A percentile compares a stretch with the other conserved stretches of the same genome.
phyloP scores from a whole-genome alignment of 139 green algal species.

The Chlorella sorokiniana region DNA sequence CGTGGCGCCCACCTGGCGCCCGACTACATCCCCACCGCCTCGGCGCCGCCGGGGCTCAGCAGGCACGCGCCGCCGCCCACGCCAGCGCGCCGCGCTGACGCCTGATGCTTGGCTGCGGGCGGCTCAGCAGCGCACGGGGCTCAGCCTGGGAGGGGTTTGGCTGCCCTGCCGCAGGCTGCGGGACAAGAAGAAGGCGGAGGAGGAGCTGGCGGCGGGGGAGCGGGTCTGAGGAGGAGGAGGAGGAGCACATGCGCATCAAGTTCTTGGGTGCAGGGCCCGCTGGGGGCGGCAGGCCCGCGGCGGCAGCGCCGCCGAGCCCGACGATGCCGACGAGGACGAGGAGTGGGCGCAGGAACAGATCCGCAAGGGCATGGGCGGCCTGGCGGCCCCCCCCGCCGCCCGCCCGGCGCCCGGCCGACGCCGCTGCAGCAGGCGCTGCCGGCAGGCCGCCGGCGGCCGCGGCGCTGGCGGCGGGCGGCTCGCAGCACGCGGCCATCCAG shows the following conservation, averaged over 20 bases:
- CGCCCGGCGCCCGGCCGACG: neutral
- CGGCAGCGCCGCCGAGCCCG: constrained; percentile 1
- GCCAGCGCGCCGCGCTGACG: neutral
- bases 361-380: constrained; percentile 58
- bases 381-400: neutral
- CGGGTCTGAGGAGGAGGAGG: constrained; percentile 49
- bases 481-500: constrained; percentile 31
- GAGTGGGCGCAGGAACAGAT: constrained; percentile 73
- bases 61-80: neutral
- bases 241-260: constrained; percentile 63
- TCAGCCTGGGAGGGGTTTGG: neutral
- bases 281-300: neutral
- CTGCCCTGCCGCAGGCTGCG: constrained; percentile 22
- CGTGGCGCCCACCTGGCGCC: constrained; percentile 71
- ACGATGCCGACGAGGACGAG: constrained; percentile 66
- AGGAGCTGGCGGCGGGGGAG: constrained; percentile 21
- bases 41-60: constrained; percentile 7
- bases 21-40: constrained; percentile 71
- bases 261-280: constrained; percentile 49
- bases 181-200: constrained; percentile 30
- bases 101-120: neutral
- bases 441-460: neutral
- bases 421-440: neutral
- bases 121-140: neutral
- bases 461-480: constrained; percentile 26